Percentiles rank a stretch among this genome's conserved stretches.
phyloP scores from a whole-genome alignment of 208 protist genomes.

The Trypanosoma vivax region DNA sequence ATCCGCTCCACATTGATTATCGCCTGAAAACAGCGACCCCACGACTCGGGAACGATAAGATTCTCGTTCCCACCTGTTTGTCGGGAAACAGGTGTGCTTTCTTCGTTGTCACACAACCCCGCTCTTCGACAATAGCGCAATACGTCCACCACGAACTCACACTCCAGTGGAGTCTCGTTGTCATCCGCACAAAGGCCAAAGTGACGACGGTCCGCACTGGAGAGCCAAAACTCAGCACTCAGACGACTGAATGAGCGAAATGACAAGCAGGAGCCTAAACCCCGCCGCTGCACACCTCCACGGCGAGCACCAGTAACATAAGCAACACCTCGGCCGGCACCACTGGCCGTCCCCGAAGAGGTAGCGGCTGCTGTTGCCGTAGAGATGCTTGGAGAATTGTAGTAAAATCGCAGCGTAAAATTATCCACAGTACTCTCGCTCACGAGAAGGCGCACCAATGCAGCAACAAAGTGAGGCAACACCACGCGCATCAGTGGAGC shows the following conservation, averaged over 20 bases:
- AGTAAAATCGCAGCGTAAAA: constrained; percentile 24
- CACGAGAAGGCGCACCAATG: constrained; percentile 30
- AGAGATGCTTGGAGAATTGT: background rate
- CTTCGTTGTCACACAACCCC: constrained; percentile 1
- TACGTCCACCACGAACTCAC: constrained; percentile 18
- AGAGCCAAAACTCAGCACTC: constrained; percentile 44
- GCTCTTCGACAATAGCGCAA: constrained; percentile 9
- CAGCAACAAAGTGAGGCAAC: constrained; percentile 32
- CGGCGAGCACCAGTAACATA: constrained; percentile 21
- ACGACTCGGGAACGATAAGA: background rate
- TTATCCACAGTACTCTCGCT: constrained; percentile 14
- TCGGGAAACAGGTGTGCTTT: background rate
- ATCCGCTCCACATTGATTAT: constrained; percentile 14
- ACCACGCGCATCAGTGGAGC: constrained; percentile 20
- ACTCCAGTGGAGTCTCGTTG: constrained; percentile 12
- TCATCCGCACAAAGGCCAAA: constrained; percentile 17
- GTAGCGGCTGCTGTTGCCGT: background rate
- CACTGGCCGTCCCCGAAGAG: background rate
- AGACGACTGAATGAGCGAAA: constrained; percentile 55
- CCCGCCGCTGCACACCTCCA: constrained; percentile 11
- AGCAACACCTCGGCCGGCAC: constrained; percentile 20
- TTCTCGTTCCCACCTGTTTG: background rate
- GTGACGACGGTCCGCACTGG: constrained; percentile 26
- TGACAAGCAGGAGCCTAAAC: constrained; percentile 18
- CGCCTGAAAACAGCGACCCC: constrained; percentile 20